Conservation (phyloP, 2,329 filamentous ascomycete genomes). For the Curvularia verruculosa region DNA sequence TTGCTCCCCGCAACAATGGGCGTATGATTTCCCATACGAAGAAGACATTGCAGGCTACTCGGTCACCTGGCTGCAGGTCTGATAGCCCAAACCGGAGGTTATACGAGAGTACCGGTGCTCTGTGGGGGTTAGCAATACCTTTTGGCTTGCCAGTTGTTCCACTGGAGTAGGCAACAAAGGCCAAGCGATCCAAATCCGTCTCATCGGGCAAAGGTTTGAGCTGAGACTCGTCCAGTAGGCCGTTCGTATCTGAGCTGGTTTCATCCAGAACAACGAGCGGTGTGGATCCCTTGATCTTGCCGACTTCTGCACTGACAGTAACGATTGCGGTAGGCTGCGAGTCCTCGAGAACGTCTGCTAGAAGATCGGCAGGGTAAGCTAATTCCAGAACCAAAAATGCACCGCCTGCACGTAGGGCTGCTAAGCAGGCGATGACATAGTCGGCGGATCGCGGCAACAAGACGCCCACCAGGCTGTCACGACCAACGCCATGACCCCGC, state of each 20-base stretch:
- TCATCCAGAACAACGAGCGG: conserved; percentile 71
- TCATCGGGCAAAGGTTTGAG: conserved; percentile 63
- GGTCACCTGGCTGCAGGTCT: conserved; percentile 72
- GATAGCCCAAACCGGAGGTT: conserved; percentile 72
- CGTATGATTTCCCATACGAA: conserved; percentile 86
- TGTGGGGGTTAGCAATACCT: conserved; percentile 79
- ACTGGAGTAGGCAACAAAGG: conserved; percentile 82
- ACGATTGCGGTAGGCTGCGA: conserved; percentile 73
- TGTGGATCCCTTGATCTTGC: conserved; percentile 67
- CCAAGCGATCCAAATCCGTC: conserved; percentile 73
- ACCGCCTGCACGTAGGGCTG: conserved; percentile 77
- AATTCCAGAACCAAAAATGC: conserved; percentile 82
- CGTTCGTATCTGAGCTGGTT: conserved; percentile 27
- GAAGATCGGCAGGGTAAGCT: conserved; percentile 74
- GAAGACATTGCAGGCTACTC: conserved; percentile 87
- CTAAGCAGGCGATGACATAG: conserved; percentile 79
- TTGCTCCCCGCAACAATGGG: conserved; percentile 75
- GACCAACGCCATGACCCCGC: conserved; percentile 70
- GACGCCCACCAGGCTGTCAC: conserved; percentile 76
- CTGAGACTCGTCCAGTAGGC: conserved; percentile 51
- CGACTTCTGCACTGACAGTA: conserved; percentile 68
- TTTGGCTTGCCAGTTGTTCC: conserved; percentile 81
- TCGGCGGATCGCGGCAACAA: conserved; percentile 76
- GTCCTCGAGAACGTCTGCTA: conserved; percentile 79
- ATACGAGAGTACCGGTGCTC: conserved; percentile 75